Percentiles rank a stretch among this genome's conserved stretches.
These are phyloP conservation scores for Thalassiosira hispida DNA, from an alignment of 352 stramenopile species.

Conservation along the genomic window DNA sequence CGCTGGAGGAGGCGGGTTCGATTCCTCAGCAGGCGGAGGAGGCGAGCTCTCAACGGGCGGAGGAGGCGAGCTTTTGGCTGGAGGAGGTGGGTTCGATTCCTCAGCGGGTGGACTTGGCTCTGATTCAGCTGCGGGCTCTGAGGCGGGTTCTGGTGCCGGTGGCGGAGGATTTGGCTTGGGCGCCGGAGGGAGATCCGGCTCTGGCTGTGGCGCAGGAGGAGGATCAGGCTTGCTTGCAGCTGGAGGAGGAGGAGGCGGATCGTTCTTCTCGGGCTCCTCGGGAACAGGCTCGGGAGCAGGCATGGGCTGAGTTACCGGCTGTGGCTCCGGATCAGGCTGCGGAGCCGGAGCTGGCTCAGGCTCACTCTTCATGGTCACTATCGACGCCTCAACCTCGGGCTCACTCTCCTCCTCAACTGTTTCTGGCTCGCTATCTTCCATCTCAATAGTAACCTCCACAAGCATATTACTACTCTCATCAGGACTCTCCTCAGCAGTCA, in stretches of 20 bases:
- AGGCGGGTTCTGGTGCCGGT: neutral
- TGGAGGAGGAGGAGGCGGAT: too few species aligned
- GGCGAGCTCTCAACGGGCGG: neutral
- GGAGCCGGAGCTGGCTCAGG: conserved; percentile 14
- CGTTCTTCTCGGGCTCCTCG: too few species aligned
- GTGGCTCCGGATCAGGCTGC: conserved; percentile 31
- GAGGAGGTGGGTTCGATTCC: neutral
- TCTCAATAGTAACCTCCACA: conserved; percentile 13
- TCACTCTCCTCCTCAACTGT: neutral
- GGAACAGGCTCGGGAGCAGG: neutral
- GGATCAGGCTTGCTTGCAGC: too few species aligned
- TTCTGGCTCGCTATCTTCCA: neutral
- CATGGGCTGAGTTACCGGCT: conserved; percentile 3
- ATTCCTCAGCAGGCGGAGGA: neutral
- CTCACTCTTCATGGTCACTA: neutral
- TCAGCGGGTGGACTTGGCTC: neutral
- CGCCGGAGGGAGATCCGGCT: too few species aligned
- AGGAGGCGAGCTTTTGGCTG: neutral
- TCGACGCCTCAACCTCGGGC: neutral
- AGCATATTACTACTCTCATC: neutral
- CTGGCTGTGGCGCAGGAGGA: too few species aligned
- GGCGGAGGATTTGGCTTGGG: neutral
- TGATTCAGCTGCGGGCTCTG: neutral
- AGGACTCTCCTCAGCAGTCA: neutral
- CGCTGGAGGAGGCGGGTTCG: neutral